Conservation (phyloP, 768 basidiomycete species). For the Boletales sp. region DNA sequence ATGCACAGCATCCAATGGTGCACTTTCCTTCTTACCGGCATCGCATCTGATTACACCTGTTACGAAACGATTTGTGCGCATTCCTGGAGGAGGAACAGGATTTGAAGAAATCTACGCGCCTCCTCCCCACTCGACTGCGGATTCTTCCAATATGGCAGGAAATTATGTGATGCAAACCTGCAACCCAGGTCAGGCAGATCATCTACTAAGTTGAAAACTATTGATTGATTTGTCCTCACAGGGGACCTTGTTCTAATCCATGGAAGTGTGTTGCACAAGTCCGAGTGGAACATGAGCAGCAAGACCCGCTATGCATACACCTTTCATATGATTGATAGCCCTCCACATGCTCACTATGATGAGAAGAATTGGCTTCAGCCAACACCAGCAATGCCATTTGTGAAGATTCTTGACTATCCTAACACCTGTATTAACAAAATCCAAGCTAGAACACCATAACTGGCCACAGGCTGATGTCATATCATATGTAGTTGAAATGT, state of each 20-base stretch:
- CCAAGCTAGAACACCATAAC: too few relatives aligned
- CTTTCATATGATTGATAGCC: constrained; percentile 89
- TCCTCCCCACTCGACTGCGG: constrained; percentile 1
- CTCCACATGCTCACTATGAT: constrained; percentile 71
- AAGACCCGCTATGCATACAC: constrained; percentile 92
- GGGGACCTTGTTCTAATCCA: constrained; percentile 94
- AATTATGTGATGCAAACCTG: constrained; percentile 70
- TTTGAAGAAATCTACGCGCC: constrained; percentile 62
- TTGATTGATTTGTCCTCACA: constrained; percentile 17
- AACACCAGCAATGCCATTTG: constrained; percentile 78
- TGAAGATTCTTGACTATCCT: constrained; percentile 44
- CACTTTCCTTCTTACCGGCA: constrained; percentile 85
- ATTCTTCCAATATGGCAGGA: constrained; percentile 19
- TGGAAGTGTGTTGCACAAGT: constrained; percentile 89
- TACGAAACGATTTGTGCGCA: constrained; percentile 81
- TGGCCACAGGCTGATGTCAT: too few relatives aligned
- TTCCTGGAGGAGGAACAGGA: constrained; percentile 74
- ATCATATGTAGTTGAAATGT: too few relatives aligned
- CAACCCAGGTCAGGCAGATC: constrained; percentile 52
- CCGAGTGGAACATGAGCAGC: constrained; percentile 77
- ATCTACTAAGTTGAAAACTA: not conserved
- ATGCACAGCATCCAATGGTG: constrained; percentile 80
- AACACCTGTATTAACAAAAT: not conserved
- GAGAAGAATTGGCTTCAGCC: constrained; percentile 96
- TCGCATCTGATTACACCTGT: constrained; percentile 77